phyloP scores from a whole-genome alignment of 805 yeast genomes.

The Kuraishia floccosa region DNA sequence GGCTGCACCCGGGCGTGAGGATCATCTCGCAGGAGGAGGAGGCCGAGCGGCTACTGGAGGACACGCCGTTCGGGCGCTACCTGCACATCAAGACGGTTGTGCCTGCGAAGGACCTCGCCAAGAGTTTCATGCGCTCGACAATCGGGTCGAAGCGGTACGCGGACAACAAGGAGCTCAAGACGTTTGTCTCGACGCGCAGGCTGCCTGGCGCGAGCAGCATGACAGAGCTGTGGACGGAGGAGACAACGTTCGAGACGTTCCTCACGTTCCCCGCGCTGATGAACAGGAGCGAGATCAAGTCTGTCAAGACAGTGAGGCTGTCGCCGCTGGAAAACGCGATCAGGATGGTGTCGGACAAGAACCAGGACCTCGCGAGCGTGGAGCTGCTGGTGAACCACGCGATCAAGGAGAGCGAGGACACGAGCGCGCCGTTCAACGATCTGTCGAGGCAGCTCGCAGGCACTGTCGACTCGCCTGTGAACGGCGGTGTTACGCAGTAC shows the following conservation, averaged over 20 bases:
- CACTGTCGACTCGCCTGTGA: conserved; percentile 85
- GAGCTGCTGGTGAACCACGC: conserved; percentile 50
- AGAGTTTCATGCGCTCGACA: conserved; percentile 19
- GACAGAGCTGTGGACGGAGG: conserved; percentile 81
- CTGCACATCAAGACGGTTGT: conserved; percentile 63
- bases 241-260: conserved; percentile 63
- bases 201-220: conserved; percentile 65
- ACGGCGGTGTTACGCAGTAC: conserved; percentile 85
- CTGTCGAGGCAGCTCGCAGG: conserved; percentile 67
- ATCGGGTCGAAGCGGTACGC: conserved; percentile 64
- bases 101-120: conserved; percentile 45
- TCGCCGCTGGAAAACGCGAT: conserved; percentile 85
- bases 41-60: conserved; percentile 35
- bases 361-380: conserved; percentile 58
- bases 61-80: conserved; percentile 58
- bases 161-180: conserved; percentile 60
- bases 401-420: conserved; percentile 37
- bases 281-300: conserved; percentile 67
- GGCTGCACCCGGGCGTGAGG: conserved; percentile 73
- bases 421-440: conserved; percentile 40
- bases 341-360: conserved; percentile 52
- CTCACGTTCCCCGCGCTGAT: conserved; percentile 80
- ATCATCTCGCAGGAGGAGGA: conserved; percentile 46
- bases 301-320: conserved; percentile 34
- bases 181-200: conserved; percentile 59